Conservation (phyloP, 106 monocot species). For the Dactylorhiza incarnata region DNA sequence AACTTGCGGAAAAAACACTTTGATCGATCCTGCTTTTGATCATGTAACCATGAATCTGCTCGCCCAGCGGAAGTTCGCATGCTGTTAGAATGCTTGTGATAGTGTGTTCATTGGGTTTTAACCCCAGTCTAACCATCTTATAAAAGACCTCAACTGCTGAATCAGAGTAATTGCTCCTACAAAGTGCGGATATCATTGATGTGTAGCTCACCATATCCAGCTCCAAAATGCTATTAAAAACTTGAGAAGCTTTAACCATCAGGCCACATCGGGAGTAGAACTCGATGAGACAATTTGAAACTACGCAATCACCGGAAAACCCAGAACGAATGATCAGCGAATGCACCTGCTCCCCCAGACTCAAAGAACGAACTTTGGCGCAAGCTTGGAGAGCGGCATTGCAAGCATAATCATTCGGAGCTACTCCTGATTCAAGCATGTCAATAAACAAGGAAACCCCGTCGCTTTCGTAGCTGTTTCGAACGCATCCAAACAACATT, state of each 20-base stretch:
- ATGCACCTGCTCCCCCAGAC: slow-evolving; percentile 38
- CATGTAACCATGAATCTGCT: slow-evolving; percentile 80
- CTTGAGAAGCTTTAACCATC: slow-evolving; percentile 23
- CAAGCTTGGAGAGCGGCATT: slow-evolving; percentile 53
- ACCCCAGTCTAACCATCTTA: slow-evolving; percentile 30
- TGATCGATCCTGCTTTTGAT: slow-evolving; percentile 33
- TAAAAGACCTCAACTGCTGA: slow-evolving; percentile 30
- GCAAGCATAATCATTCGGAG: slow-evolving; percentile 52
- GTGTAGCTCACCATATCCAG: slow-evolving; percentile 53
- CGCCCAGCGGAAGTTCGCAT: slow-evolving; percentile 35
- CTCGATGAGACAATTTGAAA: slow-evolving; percentile 38
- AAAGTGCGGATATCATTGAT: slow-evolving; percentile 52
- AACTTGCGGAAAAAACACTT: slow-evolving; percentile 31
- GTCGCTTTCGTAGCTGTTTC: slow-evolving; percentile 13
- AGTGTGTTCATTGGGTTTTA: slow-evolving; percentile 58
- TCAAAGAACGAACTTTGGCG: slow-evolving; percentile 12
- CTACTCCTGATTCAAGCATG: slow-evolving; percentile 39
- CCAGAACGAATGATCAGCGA: slow-evolving; percentile 40
- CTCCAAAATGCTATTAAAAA: slow-evolving; percentile 31
- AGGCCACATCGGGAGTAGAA: slow-evolving; percentile 51
- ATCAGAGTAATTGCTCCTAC: slow-evolving; percentile 26
- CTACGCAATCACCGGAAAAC: slow-evolving; percentile 24
- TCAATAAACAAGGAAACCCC: slow-evolving; percentile 44
- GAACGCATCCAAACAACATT: slow-evolving; percentile 48
- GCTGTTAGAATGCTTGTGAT: slow-evolving; percentile 47